These are phyloP conservation scores for Euptelea pleiosperma DNA, from an alignment of 164 flowering plant genomes.

Conservation along the genomic window DNA sequence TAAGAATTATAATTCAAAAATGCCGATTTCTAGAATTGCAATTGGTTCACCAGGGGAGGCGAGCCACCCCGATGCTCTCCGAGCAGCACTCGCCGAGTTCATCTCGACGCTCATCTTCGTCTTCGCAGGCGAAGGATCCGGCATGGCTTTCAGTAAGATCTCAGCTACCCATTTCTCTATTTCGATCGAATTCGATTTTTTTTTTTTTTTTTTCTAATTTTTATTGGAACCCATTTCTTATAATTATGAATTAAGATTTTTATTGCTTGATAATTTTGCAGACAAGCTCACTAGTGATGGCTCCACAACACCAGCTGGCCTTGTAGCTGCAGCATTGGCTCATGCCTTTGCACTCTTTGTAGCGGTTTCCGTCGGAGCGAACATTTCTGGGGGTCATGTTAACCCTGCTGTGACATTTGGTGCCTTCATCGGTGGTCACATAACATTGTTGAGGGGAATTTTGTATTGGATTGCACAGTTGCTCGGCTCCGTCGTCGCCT, in stretches of 20 bases:
- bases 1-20: slow-evolving; percentile 17
- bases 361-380: slow-evolving; percentile 43
- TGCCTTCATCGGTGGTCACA: slow-evolving; percentile 47
- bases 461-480: slow-evolving; percentile 47
- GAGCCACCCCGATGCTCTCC: slow-evolving; percentile 40
- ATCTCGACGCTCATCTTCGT: slow-evolving; percentile 58
- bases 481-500: slow-evolving; percentile 39
- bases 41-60: slow-evolving; percentile 42
- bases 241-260: background rate
- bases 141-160: slow-evolving; percentile 61
- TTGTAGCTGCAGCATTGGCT: slow-evolving; percentile 34
- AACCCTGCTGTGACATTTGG: slow-evolving; percentile 57
- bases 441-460: slow-evolving; percentile 33
- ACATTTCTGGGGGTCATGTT: slow-evolving; percentile 51
- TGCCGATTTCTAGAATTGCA: slow-evolving; percentile 49
- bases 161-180: background rate
- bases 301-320: slow-evolving; percentile 39
- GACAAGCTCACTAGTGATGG: slow-evolving; percentile 39
- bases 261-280: slow-evolving; percentile 10
- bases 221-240: background rate
- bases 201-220: background rate
- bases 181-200: background rate
- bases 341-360: slow-evolving; percentile 43
- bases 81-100: slow-evolving; percentile 65
- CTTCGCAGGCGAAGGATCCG: slow-evolving; percentile 71